A percentile compares a stretch with the other conserved stretches of the same genome.
Conservation (phyloP, 1,284 basidiomycete genomes). For the Ceratobasidium sp. region DNA sequence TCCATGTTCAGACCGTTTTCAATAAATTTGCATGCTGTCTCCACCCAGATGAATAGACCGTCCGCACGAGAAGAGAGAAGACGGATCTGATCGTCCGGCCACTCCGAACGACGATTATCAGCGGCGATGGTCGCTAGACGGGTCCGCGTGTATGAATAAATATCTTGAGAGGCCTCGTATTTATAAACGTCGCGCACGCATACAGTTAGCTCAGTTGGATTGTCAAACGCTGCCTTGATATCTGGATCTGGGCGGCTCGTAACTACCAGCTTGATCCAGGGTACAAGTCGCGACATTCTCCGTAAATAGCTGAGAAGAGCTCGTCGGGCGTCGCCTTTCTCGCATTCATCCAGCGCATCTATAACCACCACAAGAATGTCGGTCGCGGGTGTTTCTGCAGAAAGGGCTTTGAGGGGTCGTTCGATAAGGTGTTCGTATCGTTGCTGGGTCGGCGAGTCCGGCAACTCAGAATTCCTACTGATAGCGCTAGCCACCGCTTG, state of each 20-base stretch:
- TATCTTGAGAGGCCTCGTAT: conserved; percentile 1
- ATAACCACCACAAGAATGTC: conserved; percentile 23
- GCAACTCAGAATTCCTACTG: neutral
- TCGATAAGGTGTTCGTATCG: conserved; percentile 9
- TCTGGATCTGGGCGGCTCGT: conserved; percentile 39
- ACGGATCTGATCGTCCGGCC: conserved; percentile 1
- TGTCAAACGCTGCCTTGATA: conserved; percentile 5
- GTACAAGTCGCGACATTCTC: neutral
- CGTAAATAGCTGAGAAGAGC: neutral
- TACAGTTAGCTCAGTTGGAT: neutral
- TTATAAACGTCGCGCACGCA: neutral
- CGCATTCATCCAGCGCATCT: conserved; percentile 46
- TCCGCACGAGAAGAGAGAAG: neutral
- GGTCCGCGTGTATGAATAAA: neutral
- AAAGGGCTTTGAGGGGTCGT: conserved; percentile 32
- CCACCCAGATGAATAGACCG: conserved; percentile 15
- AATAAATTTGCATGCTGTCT: conserved; percentile 23
- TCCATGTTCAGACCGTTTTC: neutral
- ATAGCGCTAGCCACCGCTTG: neutral
- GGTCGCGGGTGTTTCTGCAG: neutral
- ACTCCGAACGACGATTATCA: neutral
- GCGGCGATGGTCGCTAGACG: conserved; percentile 9
- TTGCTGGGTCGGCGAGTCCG: neutral
- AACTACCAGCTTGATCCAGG: conserved; percentile 36
- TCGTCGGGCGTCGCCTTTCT: neutral